These are phyloP conservation scores for Galeopsis tetrahit DNA, from an alignment of 257 asterid species.

Conservation along the genomic window DNA sequence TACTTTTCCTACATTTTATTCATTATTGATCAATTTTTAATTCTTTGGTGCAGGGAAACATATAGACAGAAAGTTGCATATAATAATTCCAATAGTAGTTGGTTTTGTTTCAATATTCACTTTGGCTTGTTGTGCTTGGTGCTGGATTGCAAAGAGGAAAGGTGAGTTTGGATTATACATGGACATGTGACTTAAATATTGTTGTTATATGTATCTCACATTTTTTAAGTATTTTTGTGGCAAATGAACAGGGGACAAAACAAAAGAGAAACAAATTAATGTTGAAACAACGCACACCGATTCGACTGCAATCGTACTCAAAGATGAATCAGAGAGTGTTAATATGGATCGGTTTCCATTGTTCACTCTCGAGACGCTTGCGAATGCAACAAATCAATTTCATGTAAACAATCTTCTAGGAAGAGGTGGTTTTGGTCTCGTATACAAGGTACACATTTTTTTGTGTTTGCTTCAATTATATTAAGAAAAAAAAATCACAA, in stretches of 20 bases:
- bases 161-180: not conserved
- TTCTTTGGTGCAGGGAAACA: not conserved
- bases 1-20: no score
- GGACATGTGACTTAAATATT: not conserved
- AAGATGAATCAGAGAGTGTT: not conserved
- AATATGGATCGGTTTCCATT: not conserved
- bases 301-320: not conserved
- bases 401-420: not conserved
- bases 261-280: not conserved
- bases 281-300: not conserved
- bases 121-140: not conserved
- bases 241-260: not conserved
- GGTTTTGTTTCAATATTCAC: not conserved
- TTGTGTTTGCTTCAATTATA: not conserved
- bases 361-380: not conserved
- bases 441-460: not conserved
- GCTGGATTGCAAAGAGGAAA: not conserved
- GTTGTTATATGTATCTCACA: no score
- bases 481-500: no score
- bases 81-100: not conserved
- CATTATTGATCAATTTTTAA: no score
- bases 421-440: not conserved
- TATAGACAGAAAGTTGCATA: not conserved
- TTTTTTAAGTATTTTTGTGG: no score
- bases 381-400: not conserved